Base-by-base conservation (phyloP, 106 monocot species). In the Amphibolis antarctica region DNA sequence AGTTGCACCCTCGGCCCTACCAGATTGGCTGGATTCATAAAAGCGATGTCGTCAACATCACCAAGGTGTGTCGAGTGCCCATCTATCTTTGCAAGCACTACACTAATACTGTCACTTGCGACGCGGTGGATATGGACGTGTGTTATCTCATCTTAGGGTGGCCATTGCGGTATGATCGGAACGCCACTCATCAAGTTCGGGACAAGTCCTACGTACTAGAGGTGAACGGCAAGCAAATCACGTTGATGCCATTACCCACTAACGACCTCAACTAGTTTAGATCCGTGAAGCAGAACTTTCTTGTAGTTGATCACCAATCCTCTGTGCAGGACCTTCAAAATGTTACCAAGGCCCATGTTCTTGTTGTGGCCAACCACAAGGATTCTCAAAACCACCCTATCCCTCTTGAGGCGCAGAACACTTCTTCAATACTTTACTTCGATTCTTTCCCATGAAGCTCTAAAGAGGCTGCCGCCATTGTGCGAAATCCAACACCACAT, bases 331-430 rank as follows among this genome's bases (percentile, higher is more conserved):
- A 49, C 3, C 3, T 49, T 9, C 10, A 49, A 14, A 3, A 49
- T 0, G 4, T n/a, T n/a, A 0, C 3, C 0, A 0, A 17, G 3
- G 48, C n/a, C 0, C 11, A 17, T 12, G 0, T n/a, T 3, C 2
- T 49, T 3, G n/a, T n/a, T 0, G n/a, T 49, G 3, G 13, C 48
- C 48, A 0, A n/a, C 11, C 12, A 14, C 4, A 36, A 36, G 36
- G 7, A 36, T 7, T 4, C 36, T 2, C 2, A 2, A 2, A 4
- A 36, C 36, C 36, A 36, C 3, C 48, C 48, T 5, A 4, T n/a
- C 13, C 48, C 48, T 4, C 3, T 49, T 0, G 48, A 49, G 0
- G 48, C 15, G 13, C 48, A 49, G 17, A n/a, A 4, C 15, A 0
- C 11, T n/a, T 3, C 48, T n/a, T 0, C 0, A 49, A 4, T 3